Evolutionary conservation across 2,329 filamentous ascomycete genomes (phyloP), one percentile per base, ranked within the genome.

Genomic region (Neonectria coccinea): DNA sequence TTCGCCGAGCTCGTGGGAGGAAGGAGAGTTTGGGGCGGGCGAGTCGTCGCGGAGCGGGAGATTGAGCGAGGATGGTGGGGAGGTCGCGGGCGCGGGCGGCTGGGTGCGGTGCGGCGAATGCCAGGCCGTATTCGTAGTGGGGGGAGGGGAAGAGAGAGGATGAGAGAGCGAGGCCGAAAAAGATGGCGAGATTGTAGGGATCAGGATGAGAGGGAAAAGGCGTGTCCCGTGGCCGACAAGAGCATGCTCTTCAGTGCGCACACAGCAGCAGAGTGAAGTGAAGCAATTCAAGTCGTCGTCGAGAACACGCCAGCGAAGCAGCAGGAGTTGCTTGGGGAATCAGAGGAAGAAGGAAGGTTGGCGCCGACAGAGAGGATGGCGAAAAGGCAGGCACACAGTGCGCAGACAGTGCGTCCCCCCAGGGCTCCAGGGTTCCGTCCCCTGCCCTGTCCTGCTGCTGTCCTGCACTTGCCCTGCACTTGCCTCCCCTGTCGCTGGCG

Each of bases 211-310:
- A 70, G 65, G 52, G 58, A 61, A 66, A 48, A 56, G 69, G 65
- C 68, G 73, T 70, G 70, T 69, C 73, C 66, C 68, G 68, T 69
- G 61, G 64, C 66, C 68, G 70, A 73, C 67, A 68, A 68, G 62
- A 72, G 70, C 74, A 76, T 76, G 62, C 68, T 74, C 68, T 70
- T 73, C 62, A 59, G 62, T 59, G 66, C 62, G 67, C 62, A 51
- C 33, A 51, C 56, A 67, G 66, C 64, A 58, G 56, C 61, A 65
- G 57, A 53, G 54, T 63, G 65, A 68, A 70, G 66, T 73, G 70
- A 76, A 72, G 71, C 71, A 72, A 75, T 73, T 69, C 71, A 69
- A 71, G 67, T 70, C 45, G 73, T 72, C 63, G 71, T 75, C 68
- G 64, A 71, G 61, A 70, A 69, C 67, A 70, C 66, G 67, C 64